These are phyloP conservation scores for Aspergillus diversus DNA, from an alignment of 495 filamentous ascomycete genomes.

Conservation along the genomic window DNA sequence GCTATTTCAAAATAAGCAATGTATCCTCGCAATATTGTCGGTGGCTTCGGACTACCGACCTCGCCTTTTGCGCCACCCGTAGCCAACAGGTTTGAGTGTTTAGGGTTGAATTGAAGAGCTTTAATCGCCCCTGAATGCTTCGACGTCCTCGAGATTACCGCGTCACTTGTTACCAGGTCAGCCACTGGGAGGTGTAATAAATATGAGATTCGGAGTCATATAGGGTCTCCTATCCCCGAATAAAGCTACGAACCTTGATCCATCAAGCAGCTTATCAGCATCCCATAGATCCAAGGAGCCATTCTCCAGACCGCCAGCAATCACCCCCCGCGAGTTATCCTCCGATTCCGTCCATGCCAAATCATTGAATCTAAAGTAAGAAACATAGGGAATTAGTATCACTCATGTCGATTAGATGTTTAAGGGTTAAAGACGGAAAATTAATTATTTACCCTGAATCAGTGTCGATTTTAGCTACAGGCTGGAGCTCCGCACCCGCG, in stretches of 20 bases:
- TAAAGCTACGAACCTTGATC: conserved; percentile 50
- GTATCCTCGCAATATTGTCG: not conserved
- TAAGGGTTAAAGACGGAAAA: not conserved
- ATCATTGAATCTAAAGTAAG: conserved; percentile 79
- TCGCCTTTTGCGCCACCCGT: conserved; percentile 94
- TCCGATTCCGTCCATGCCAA: conserved; percentile 88
- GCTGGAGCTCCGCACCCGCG: conserved; percentile 80
- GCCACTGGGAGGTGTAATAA: conserved; percentile 11
- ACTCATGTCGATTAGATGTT: not conserved
- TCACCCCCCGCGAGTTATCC: conserved; percentile 77
- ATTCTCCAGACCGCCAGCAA: conserved; percentile 95
- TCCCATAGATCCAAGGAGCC: conserved; percentile 96
- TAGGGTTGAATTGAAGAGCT: conserved; percentile 96
- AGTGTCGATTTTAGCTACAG: conserved; percentile 77
- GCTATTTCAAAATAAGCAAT: conserved; percentile 34
- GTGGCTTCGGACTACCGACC: conserved; percentile 32
- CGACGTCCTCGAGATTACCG: conserved; percentile 82
- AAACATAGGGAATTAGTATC: conserved; percentile 19
- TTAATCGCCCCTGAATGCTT: conserved; percentile 95
- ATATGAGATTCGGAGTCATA: not conserved
- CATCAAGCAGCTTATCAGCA: conserved; percentile 78
- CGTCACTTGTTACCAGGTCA: conserved; percentile 58
- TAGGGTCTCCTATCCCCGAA: not conserved
- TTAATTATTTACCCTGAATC: conserved; percentile 76
- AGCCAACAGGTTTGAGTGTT: conserved; percentile 85